Percentiles rank a stretch among this genome's conserved stretches.
Evolutionary conservation across 2,329 filamentous ascomycete genomes (phyloP).

Genomic region (Ophiosphaerella herpotricha): DNA sequence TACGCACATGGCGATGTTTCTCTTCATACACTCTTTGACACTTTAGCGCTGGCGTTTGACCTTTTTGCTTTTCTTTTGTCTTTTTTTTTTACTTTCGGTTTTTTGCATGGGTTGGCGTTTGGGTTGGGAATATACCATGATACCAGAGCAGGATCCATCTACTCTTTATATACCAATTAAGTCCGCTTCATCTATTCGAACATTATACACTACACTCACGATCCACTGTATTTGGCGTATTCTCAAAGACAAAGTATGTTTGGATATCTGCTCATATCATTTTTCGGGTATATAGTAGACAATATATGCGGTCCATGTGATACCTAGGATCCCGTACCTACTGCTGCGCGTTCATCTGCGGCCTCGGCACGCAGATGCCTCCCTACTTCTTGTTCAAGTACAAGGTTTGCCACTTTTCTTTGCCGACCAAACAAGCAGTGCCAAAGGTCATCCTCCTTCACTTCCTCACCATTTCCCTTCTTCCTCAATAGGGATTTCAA

Average conservation of each 20-base stretch:
- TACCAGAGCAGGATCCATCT: not conserved
- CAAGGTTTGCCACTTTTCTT: slow-evolving; percentile 44
- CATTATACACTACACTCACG: no score
- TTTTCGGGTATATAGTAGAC: no score
- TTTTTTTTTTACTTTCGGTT: not conserved
- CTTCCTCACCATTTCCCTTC: slow-evolving; percentile 75
- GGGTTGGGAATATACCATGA: not conserved
- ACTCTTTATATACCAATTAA: no score
- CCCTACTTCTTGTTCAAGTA: slow-evolving; percentile 52
- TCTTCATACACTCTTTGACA: slow-evolving; percentile 8
- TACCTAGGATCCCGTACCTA: no score
- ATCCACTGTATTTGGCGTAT: no score
- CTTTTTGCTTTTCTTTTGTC: not conserved
- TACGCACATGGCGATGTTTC: not conserved
- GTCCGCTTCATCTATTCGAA: no score
- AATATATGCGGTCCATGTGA: no score
- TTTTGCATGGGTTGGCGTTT: not conserved
- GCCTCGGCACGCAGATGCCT: slow-evolving; percentile 60
- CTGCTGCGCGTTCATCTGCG: slow-evolving; percentile 49
- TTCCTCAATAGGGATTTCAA: slow-evolving; percentile 73
- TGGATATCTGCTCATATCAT: no score
- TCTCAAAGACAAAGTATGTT: no score
- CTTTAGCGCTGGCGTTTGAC: slow-evolving; percentile 20
- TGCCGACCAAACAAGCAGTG: slow-evolving; percentile 77
- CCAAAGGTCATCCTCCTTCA: slow-evolving; percentile 82